Evolutionary conservation across 1,139 yeast species (phyloP).

Genomic region (Blastobotrys elegans): DNA sequence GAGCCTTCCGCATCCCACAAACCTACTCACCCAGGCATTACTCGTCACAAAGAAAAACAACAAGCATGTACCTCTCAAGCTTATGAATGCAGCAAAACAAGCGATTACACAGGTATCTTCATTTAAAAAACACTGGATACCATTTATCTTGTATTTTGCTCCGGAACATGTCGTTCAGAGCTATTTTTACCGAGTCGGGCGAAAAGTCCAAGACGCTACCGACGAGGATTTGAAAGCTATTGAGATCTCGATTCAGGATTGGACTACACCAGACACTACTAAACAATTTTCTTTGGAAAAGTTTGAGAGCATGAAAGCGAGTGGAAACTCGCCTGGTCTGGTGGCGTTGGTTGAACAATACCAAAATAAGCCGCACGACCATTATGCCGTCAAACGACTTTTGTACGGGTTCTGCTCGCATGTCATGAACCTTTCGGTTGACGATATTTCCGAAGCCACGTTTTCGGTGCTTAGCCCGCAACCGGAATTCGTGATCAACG

Average conservation of each 20-base stretch:
- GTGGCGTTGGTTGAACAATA: background rate
- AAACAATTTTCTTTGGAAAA: background rate
- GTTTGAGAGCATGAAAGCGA: background rate
- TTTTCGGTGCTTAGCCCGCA: slow-evolving; percentile 1
- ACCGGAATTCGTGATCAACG: background rate
- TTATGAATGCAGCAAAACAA: background rate
- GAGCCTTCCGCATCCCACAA: background rate
- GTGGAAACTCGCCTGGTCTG: background rate
- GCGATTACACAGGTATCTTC: background rate
- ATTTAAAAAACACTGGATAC: background rate
- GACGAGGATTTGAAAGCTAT: background rate
- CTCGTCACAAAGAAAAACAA: background rate
- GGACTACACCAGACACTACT: background rate
- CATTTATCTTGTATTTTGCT: background rate
- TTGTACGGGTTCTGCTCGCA: background rate
- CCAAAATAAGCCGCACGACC: background rate
- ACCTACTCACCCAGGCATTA: slow-evolving; percentile 1
- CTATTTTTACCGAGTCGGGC: background rate
- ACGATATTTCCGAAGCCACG: background rate
- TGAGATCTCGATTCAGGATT: background rate
- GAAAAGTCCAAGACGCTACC: background rate
- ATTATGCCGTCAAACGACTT: background rate
- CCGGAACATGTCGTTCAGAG: background rate
- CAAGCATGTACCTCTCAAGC: background rate
- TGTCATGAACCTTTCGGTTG: background rate